These are phyloP conservation scores for Corymbia citriodora DNA, from an alignment of 441 rosid species.

Conservation along the genomic window DNA sequence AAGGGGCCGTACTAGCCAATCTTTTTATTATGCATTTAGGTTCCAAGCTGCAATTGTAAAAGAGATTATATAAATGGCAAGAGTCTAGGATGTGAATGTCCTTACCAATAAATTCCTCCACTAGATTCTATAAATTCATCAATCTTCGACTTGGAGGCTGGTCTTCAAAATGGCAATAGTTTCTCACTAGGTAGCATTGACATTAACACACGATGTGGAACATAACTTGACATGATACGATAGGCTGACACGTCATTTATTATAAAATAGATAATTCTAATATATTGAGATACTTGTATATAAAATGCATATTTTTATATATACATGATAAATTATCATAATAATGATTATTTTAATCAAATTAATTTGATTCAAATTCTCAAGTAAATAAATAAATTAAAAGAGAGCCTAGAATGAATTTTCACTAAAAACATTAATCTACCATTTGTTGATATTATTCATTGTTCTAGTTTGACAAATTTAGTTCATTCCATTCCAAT, in stretches of 20 bases:
- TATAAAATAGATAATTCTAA: too few relatives aligned
- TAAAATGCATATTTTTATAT: too few relatives aligned
- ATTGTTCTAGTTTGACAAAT: too few relatives aligned
- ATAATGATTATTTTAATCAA: too few relatives aligned
- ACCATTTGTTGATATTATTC: rapidly evolving
- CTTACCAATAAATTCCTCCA: background rate
- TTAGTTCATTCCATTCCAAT: rapidly evolving
- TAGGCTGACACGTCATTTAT: too few relatives aligned
- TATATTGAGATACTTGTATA: too few relatives aligned
- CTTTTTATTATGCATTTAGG: rapidly evolving
- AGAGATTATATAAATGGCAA: background rate
- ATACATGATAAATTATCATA: too few relatives aligned
- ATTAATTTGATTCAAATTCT: background rate
- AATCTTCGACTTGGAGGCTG: background rate
- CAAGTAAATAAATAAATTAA: background rate
- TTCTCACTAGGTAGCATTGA: too few relatives aligned
- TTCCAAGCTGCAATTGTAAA: background rate
- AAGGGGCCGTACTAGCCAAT: background rate
- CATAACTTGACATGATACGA: too few relatives aligned
- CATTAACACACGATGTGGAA: too few relatives aligned
- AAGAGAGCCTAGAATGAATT: too few relatives aligned
- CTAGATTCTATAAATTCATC: background rate
- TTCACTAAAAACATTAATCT: background rate
- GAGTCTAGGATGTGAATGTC: background rate
- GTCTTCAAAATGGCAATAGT: background rate